Base-by-base conservation (phyloP, 169 alveolate species). In the Plasmodium reichenowi region DNA sequence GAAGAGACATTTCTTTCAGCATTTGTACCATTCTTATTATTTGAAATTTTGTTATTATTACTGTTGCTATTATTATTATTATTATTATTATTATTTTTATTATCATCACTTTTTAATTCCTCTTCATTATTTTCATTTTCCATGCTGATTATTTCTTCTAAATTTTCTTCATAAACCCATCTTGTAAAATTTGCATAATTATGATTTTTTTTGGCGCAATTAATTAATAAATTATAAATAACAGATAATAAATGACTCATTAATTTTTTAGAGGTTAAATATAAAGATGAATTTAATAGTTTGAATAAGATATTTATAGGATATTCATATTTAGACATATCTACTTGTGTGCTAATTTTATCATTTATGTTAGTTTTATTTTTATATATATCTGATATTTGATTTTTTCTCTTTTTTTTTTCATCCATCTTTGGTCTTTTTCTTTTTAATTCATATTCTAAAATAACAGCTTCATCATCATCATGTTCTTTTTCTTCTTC, bases 221-320 rank as follows among this genome's bases (percentile, higher is more conserved):
- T 83, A 8, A 83, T 32, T 29, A 83, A 72, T n/a, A 93, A 50
- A 50, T 93, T 88, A 45, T 88, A 93, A 48, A 93, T 93, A 32
- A 92, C 93, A 54, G 93, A 92, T 60, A 93, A 72, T 20, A 93
- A 88, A 56, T 93, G 96, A 62, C 91, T 88, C 95, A 93, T 93
- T 62, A 89, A 72, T 73, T 93, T 93, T 72, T 91, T 88, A 10
- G 95, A 90, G n/a, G 96, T 92, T 73, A 92, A 94, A 78, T 92
- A 93, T 71, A 93, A 26, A 20, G 88, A 88, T 12, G 96, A 92
- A 17, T 94, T 92, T 22, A 93, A 80, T 15, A 94, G 88, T 70
- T 86, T 88, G 63, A 93, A 93, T 47, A 93, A 71, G 58, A 93
- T 89, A 13, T 83, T 92, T 15, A 93, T 93, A 45, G 96, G 96